Conservation (phyloP, 495 filamentous ascomycete genomes). For the Aspergillus baeticus region DNA sequence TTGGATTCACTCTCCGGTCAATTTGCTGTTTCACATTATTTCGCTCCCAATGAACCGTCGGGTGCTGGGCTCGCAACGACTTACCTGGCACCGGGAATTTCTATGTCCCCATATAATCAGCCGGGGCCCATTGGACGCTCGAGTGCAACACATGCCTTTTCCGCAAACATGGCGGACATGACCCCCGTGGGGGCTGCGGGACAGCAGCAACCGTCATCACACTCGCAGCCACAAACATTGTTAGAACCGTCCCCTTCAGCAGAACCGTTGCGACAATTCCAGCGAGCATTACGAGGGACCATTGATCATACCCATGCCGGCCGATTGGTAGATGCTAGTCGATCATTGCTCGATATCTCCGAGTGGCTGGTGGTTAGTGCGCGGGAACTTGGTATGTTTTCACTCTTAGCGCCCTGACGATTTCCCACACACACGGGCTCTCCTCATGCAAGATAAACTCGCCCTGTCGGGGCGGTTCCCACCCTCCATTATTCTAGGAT, state of each 20-base stretch:
- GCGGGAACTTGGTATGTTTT: conserved; percentile 74
- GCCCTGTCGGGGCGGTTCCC: neutral
- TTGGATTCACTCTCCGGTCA: conserved; percentile 75
- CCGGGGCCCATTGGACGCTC: conserved; percentile 51
- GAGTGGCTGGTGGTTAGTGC: conserved; percentile 83
- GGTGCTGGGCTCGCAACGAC: conserved; percentile 58
- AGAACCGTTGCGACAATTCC: conserved; percentile 73
- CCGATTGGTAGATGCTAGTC: conserved; percentile 69
- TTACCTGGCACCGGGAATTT: conserved; percentile 53
- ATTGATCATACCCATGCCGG: conserved; percentile 75
- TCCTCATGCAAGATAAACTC: neutral
- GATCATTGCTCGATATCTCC: conserved; percentile 73
- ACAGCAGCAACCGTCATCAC: conserved; percentile 38
- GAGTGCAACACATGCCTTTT: conserved; percentile 50
- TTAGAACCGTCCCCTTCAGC: conserved; percentile 43
- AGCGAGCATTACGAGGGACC: conserved; percentile 66
- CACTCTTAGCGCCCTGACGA: conserved; percentile 15
- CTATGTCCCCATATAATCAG: conserved; percentile 54
- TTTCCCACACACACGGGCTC: neutral
- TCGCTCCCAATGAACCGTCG: conserved; percentile 64
- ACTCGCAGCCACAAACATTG: conserved; percentile 37
- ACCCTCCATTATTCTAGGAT: neutral
- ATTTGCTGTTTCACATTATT: conserved; percentile 75
- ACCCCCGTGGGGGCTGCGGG: conserved; percentile 37
- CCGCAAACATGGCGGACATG: conserved; percentile 54